Evolutionary conservation across 345 rosid genomes (phyloP), one percentile per base, ranked within the genome.

Genomic region (Dipteronia dyeriana): DNA sequence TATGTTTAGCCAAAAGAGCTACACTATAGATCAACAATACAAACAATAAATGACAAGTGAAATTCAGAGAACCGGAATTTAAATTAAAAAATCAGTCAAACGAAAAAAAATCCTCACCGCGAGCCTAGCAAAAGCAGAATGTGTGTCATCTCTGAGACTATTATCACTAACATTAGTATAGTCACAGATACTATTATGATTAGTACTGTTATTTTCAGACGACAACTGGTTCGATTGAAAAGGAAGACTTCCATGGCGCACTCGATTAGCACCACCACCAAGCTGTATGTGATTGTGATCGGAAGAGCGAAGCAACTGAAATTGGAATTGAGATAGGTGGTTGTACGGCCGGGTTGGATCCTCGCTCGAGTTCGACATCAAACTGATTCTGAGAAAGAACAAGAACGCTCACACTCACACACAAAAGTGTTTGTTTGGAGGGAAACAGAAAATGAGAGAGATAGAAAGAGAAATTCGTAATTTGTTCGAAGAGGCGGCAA

Each of bases 291-390:
- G 78, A 53, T 26, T 68, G 5, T 77, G 87, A 70, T 79, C 78
- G 76, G 76, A 78, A 49, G 88, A 79, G 31, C 80, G 81, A 66
- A 84, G 86, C 29, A 84, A 60, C 76, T 81, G 84, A 39, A 77
- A 84, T 62, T 83, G 85, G 76, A 85, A 82, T 53, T 86, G 87
- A 13, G 91, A 74, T n/a, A 76, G 79, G 38, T 69, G 70, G 34
- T 66, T n/a, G 16, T 51, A 22, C 10, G 84, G 60, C 22, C 67
- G 79, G 75, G 31, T 76, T 66, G 82, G 91, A 86, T 87, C 90
- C 80, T 84, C 81, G 17, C 82, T 86, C 43, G 88, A 66, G 71
- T 84, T 80, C 22, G 88, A 80, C 87, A 86, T 87, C n/a, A 82
- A 66, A 59, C 22, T 22, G 63, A 9, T 59, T 59, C 16, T 53